Evolutionary conservation across 2,329 filamentous ascomycete genomes (phyloP).

Genomic region (Cladosporium oxysporum): DNA sequence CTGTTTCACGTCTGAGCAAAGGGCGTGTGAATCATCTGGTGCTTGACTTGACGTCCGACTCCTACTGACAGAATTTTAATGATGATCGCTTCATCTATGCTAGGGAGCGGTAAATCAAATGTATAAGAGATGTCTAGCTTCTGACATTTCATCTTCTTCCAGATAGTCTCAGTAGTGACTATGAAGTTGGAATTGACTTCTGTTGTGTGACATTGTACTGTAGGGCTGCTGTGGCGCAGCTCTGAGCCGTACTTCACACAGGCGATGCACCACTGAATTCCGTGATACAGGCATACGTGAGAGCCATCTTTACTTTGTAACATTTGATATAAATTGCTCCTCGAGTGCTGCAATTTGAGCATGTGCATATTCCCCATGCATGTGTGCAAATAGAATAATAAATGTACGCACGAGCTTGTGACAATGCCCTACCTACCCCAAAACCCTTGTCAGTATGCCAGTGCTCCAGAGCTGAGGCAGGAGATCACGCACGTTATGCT

Average conservation of each 20-base stretch:
- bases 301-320: no score
- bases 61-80: not conserved
- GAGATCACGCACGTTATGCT: not conserved
- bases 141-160: not conserved
- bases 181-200: not conserved
- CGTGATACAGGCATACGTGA: no score
- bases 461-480: not conserved
- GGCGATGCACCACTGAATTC: no score
- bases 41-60: no score
- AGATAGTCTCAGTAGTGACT: not conserved
- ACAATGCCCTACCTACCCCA: not conserved
- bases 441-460: not conserved
- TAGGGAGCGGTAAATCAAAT: not conserved
- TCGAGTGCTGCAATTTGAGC: not conserved
- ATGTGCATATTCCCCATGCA: not conserved
- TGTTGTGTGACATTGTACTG: not conserved
- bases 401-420: not conserved
- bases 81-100: not conserved
- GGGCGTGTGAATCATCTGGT: not conserved
- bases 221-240: not conserved
- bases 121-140: not conserved
- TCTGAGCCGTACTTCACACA: not conserved
- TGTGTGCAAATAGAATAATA: no score
- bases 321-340: not conserved
- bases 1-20: not conserved